Percentiles rank a stretch among this genome's conserved stretches.
phyloP scores from a whole-genome alignment of 441 rosid genomes.

The Euphorbia celastroides region DNA sequence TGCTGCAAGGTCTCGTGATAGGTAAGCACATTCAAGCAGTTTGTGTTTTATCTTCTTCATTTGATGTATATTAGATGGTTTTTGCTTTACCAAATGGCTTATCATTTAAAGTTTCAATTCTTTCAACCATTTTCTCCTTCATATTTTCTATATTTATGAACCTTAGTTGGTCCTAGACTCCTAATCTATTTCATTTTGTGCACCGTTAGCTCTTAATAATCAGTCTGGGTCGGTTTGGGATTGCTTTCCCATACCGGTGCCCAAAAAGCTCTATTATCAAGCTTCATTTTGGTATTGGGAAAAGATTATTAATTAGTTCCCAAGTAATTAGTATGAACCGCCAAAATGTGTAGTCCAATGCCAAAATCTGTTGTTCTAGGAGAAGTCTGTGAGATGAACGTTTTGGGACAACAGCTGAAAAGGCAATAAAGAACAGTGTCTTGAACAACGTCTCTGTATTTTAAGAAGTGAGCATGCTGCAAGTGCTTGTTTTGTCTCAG shows the following conservation, averaged over 20 bases:
- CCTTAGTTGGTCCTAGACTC: slow-evolving; percentile 10
- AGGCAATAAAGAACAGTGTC: too few species aligned
- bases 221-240: too few species aligned
- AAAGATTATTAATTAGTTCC: too few species aligned
- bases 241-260: too few species aligned
- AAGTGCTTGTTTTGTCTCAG: neutral
- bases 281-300: too few species aligned
- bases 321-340: too few species aligned
- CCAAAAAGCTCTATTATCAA: too few species aligned
- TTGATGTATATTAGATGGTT: neutral
- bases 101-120: neutral
- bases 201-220: neutral
- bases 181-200: neutral
- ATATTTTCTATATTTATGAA: neutral
- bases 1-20: slow-evolving; percentile 76
- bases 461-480: neutral
- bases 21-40: slow-evolving; percentile 33
- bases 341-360: too few species aligned
- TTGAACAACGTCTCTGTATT: neutral
- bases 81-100: slow-evolving; percentile 5
- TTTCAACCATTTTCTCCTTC: neutral
- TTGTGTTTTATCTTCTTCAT: neutral
- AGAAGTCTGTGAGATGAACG: too few species aligned
- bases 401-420: too few species aligned
- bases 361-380: too few species aligned